These are phyloP conservation scores for Hypoxylon lienhwacheense DNA, from an alignment of 495 filamentous ascomycete genomes.

Conservation along the genomic window DNA sequence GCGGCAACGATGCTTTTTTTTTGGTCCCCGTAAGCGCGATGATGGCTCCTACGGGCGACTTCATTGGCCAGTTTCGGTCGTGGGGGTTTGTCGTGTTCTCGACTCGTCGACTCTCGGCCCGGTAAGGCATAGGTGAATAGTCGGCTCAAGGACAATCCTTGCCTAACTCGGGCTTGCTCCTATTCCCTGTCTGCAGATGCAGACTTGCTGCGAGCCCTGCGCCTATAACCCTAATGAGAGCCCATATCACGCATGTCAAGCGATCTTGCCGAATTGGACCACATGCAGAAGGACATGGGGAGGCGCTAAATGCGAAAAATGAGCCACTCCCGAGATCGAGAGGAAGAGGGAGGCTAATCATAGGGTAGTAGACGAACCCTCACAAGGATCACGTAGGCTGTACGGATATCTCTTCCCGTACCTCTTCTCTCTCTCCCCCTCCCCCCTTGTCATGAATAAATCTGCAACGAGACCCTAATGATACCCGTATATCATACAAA, in stretches of 20 bases:
- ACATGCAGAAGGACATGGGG: constrained; percentile 6
- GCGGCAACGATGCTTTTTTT: constrained; percentile 20
- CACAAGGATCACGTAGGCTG: not conserved
- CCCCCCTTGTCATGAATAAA: constrained; percentile 5
- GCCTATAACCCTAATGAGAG: constrained; percentile 12
- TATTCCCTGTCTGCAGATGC: constrained; percentile 16
- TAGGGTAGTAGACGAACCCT: not conserved
- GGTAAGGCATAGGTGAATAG: constrained; percentile 4
- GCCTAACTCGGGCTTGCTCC: constrained; percentile 7
- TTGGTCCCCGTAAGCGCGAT: constrained; percentile 21
- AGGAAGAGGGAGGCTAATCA: not conserved
- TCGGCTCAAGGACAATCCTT: constrained; percentile 24
- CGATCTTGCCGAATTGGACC: constrained; percentile 8
- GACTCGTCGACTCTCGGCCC: constrained; percentile 30
- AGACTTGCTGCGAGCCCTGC: constrained; percentile 10
- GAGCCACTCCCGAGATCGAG: constrained; percentile 2
- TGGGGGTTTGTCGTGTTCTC: constrained; percentile 27
- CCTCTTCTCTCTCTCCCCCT: too few relatives aligned
- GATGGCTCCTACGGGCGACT: constrained; percentile 1
- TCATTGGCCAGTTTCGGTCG: constrained; percentile 18
- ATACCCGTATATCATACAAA: constrained; percentile 1
- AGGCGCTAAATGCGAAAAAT: constrained; percentile 2
- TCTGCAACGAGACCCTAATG: constrained; percentile 21
- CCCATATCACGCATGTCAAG: constrained; percentile 10
- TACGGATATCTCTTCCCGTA: too few relatives aligned